Base-by-base conservation (phyloP, 208 protist species). In the Leishmania tropica region DNA sequence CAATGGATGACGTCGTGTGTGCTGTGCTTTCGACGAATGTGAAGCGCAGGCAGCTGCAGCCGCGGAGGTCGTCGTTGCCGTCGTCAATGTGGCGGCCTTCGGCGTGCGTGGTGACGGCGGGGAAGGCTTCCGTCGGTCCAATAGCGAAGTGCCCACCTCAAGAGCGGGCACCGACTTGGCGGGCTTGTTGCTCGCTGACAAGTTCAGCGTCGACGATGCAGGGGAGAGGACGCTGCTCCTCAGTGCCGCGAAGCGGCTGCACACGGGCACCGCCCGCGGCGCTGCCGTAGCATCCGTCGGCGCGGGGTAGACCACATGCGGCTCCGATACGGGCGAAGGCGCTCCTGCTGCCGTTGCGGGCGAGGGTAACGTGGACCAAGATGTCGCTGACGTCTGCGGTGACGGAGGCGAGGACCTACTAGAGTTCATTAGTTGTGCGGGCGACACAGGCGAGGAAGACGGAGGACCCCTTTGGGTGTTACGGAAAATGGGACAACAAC, bases 221-320 rank as follows among this genome's bases (percentile, higher is more conserved):
- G 51, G n/a, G 15, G 24, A 31, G 70, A 51, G 10, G 2, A 35
- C 45, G 42, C 42, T 45, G 17, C 48, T 77, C 17, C 73, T 79
- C 37, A 81, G 78, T 6, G 77, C 82, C 13, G 78, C 82, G 54
- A 85, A 85, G 60, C 82, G 82, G 53, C 79, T 31, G 28, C 31
- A 3, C 51, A 62, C 17, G 8, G 73, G 73, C 47, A 62, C 73
- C 21, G 47, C 37, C n/a, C 42, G 42, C 47, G 72, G 47, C 17
- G 48, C 24, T 11, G 48, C 31, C 19, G 19, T n/a, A 5, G 11
- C 42, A 37, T 11, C 28, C 1, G 70, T 37, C 70, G 37, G 70
- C 70, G 13, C 10, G 24, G 70, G 40, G 45, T 53, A 11, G 19
- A 72, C 40, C 11, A 53, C 70, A 53, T 74, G 70, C 45, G 28